Evolutionary conservation across 148 eudicot genomes (phyloP).

Genomic region (Vaccinium vitisidaea): DNA sequence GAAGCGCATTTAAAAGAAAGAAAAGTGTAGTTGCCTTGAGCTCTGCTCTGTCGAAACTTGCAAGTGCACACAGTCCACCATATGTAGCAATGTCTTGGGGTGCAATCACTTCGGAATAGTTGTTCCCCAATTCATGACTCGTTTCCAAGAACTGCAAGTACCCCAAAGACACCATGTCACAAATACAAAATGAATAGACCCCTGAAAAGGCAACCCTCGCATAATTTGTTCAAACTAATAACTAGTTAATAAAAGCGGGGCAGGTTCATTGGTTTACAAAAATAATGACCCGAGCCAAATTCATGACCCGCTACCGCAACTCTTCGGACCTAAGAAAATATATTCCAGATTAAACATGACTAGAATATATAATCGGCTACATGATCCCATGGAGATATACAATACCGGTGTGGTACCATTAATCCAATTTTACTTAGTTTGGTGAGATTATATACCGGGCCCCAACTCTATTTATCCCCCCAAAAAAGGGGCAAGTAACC

Average conservation of each 20-base stretch:
- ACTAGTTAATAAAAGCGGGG: neutral
- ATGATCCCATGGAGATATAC: no score
- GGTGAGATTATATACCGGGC: neutral
- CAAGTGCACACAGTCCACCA: constrained; percentile 98
- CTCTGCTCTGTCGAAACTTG: constrained; percentile 89
- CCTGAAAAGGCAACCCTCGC: neutral
- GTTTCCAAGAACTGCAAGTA: constrained; percentile 79
- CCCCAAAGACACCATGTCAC: constrained; percentile 15
- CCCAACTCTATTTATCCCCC: neutral
- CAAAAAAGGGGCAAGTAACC: neutral
- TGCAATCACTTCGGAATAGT: constrained; percentile 85
- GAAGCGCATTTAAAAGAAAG: neutral
- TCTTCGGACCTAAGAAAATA: no score
- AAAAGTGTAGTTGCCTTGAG: constrained; percentile 57
- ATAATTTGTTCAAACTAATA: neutral
- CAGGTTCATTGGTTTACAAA: no score
- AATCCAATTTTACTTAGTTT: neutral
- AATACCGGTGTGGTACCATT: neutral
- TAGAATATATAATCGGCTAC: no score
- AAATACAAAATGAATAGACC: neutral
- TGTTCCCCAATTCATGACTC: constrained; percentile 77
- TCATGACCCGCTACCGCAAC: no score
- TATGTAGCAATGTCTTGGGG: constrained; percentile 96
- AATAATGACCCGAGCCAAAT: no score
- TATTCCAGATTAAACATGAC: no score